phyloP scores from a whole-genome alignment of 495 filamentous ascomycete genomes.

The Umbilicaria muhlenbergii region DNA sequence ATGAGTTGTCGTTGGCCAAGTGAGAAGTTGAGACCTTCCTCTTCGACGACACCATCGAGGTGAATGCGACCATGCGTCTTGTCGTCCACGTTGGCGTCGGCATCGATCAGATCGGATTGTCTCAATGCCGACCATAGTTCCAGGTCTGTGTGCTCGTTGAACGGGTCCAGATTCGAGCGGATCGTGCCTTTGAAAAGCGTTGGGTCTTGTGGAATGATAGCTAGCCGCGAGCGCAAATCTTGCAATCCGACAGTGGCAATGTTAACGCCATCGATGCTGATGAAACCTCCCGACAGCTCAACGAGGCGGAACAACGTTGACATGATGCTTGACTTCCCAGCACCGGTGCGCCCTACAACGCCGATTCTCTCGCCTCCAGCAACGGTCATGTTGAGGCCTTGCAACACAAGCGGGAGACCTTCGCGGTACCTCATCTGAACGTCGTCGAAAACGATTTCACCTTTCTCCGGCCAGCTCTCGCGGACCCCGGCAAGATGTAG shows the following conservation, averaged over 20 bases:
- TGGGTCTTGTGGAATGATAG: slow-evolving; percentile 94
- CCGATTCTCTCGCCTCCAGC: slow-evolving; percentile 79
- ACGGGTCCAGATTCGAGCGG: slow-evolving; percentile 82
- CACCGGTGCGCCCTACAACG: slow-evolving; percentile 85
- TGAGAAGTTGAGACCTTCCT: slow-evolving; percentile 90
- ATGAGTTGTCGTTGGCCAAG: slow-evolving; percentile 94
- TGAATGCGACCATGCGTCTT: slow-evolving; percentile 41
- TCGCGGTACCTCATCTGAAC: slow-evolving; percentile 84
- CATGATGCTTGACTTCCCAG: slow-evolving; percentile 93
- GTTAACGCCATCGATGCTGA: slow-evolving; percentile 81
- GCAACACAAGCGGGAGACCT: slow-evolving; percentile 70
- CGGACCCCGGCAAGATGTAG: slow-evolving; percentile 52
- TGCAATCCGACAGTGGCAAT: slow-evolving; percentile 73
- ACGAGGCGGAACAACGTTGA: slow-evolving; percentile 80
- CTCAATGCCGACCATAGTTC: slow-evolving; percentile 78
- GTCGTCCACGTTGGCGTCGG: slow-evolving; percentile 12
- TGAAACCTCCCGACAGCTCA: slow-evolving; percentile 67
- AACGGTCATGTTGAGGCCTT: slow-evolving; percentile 62
- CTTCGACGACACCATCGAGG: slow-evolving; percentile 74
- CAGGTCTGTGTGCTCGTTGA: slow-evolving; percentile 72
- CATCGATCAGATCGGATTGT: slow-evolving; percentile 56
- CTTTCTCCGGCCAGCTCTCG: slow-evolving; percentile 64
- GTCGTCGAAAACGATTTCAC: slow-evolving; percentile 69
- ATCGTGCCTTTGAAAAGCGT: slow-evolving; percentile 89
- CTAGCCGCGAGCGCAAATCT: slow-evolving; percentile 72